These are phyloP conservation scores for Hortaea sp. DNA, from an alignment of 2,329 filamentous ascomycete species.

Conservation along the genomic window DNA sequence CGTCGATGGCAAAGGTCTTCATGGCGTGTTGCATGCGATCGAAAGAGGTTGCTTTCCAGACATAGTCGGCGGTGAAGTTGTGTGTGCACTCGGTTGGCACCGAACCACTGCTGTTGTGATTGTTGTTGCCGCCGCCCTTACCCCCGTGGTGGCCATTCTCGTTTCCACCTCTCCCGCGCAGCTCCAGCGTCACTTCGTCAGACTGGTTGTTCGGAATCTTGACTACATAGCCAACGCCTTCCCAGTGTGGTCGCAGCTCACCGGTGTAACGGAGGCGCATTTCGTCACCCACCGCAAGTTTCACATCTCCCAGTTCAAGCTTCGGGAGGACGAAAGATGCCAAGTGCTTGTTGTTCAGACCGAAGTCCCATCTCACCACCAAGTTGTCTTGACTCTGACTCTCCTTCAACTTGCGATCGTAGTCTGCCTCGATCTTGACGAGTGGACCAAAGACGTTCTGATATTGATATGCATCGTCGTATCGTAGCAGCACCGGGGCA, in stretches of 20 bases:
- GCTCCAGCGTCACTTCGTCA: slow-evolving; percentile 89
- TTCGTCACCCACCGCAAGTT: slow-evolving; percentile 93
- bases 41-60: slow-evolving; percentile 99
- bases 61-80: slow-evolving; percentile 97
- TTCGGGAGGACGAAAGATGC: slow-evolving; percentile 94
- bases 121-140: slow-evolving; percentile 40
- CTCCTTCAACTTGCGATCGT: slow-evolving; percentile 97
- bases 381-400: slow-evolving; percentile 95
- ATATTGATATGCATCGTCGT: slow-evolving; percentile 96
- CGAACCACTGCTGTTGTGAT: slow-evolving; percentile 35
- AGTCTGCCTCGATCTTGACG: slow-evolving; percentile 98
- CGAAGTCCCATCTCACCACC: slow-evolving; percentile 86
- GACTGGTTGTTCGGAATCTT: slow-evolving; percentile 99
- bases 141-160: slow-evolving; percentile 1
- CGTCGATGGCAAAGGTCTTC: slow-evolving; percentile 97
- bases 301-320: slow-evolving; percentile 94
- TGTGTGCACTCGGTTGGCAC: slow-evolving; percentile 93
- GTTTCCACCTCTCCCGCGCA: slow-evolving; percentile 76
- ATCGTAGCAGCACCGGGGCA: slow-evolving; percentile 80
- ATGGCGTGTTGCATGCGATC: slow-evolving; percentile 98
- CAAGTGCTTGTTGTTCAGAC: slow-evolving; percentile 93
- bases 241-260: slow-evolving; percentile 84
- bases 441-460: slow-evolving; percentile 97
- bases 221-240: slow-evolving; percentile 96
- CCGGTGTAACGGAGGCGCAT: slow-evolving; percentile 97